A percentile compares a stretch with the other conserved stretches of the same genome.
Evolutionary conservation across 2,329 filamentous ascomycete species (phyloP).

Genomic region (Arthrinium puccinioides): DNA sequence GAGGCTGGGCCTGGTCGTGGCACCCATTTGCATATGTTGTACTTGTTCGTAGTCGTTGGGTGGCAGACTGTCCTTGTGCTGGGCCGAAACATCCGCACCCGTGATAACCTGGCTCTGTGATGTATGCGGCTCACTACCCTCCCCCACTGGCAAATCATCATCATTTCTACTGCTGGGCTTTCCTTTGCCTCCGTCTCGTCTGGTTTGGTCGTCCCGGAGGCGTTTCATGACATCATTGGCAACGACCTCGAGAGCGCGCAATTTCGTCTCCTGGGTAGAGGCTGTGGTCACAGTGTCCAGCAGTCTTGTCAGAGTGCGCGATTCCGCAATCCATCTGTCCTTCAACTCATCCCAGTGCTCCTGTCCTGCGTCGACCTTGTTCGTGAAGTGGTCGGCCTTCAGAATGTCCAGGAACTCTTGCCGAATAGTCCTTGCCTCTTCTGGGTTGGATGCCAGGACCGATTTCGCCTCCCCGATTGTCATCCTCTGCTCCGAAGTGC

Average conservation of each 20-base stretch:
- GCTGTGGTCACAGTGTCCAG: no score
- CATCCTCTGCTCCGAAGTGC: slow-evolving; percentile 57
- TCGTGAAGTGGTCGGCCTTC: slow-evolving; percentile 58
- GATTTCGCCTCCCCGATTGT: slow-evolving; percentile 70
- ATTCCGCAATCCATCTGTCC: slow-evolving; percentile 56
- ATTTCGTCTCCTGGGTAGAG: slow-evolving; percentile 37
- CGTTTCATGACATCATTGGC: slow-evolving; percentile 74
- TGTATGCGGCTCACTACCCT: no score
- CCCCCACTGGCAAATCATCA: no score
- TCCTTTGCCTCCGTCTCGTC: slow-evolving; percentile 37
- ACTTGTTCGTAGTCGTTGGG: background rate
- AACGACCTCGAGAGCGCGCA: slow-evolving; percentile 62
- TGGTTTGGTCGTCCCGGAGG: slow-evolving; percentile 58
- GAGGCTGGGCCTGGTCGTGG: no score
- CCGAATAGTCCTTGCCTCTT: slow-evolving; percentile 50
- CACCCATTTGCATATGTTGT: background rate
- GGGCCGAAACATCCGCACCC: no score
- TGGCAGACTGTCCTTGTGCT: no score
- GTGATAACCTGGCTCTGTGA: no score
- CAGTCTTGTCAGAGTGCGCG: slow-evolving; percentile 45
- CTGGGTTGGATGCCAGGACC: slow-evolving; percentile 34
- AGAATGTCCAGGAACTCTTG: slow-evolving; percentile 60
- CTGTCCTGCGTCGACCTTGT: slow-evolving; percentile 64
- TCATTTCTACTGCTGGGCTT: no score
- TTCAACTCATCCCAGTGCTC: slow-evolving; percentile 68